These are phyloP conservation scores for Chimonanthus praecox DNA, from an alignment of 164 flowering plant species.

Conservation along the genomic window DNA sequence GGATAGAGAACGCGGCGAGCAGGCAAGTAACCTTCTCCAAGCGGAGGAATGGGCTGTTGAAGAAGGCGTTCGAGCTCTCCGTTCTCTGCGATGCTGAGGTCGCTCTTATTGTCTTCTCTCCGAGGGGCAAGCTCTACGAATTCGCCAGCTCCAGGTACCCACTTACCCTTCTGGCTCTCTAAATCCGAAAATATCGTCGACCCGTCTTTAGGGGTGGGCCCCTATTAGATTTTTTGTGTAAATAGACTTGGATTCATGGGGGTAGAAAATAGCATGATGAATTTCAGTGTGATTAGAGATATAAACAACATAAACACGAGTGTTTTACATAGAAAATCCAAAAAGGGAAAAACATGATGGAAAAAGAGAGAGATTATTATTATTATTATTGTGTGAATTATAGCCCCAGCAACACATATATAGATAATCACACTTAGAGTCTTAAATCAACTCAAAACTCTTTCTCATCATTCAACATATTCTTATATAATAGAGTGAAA, in stretches of 20 bases:
- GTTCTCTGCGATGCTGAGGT: conserved; percentile 11
- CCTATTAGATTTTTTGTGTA: neutral
- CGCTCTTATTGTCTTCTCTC: conserved; percentile 6
- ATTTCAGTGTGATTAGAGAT: no score
- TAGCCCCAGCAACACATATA: no score
- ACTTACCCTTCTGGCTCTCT: neutral
- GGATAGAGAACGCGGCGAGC: conserved; percentile 8
- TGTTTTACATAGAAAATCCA: no score
- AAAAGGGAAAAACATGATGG: no score
- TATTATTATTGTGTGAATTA: no score
- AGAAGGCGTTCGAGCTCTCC: conserved; percentile 9
- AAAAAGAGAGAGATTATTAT: no score
- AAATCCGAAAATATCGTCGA: neutral
- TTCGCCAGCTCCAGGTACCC: conserved; percentile 9
- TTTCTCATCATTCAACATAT: no score
- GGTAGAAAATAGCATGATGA: neutral
- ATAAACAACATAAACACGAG: no score
- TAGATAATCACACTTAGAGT: no score
- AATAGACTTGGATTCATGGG: neutral
- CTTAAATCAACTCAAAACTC: no score
- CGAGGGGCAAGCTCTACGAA: conserved; percentile 3
- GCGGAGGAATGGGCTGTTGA: conserved; percentile 5
- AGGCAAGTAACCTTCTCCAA: conserved; percentile 10
- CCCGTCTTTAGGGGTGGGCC: neutral
- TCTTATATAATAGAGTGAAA: neutral